These are phyloP conservation scores for Ensete glaucum DNA, from an alignment of 176 grass and related monocot species.

Conservation along the genomic window DNA sequence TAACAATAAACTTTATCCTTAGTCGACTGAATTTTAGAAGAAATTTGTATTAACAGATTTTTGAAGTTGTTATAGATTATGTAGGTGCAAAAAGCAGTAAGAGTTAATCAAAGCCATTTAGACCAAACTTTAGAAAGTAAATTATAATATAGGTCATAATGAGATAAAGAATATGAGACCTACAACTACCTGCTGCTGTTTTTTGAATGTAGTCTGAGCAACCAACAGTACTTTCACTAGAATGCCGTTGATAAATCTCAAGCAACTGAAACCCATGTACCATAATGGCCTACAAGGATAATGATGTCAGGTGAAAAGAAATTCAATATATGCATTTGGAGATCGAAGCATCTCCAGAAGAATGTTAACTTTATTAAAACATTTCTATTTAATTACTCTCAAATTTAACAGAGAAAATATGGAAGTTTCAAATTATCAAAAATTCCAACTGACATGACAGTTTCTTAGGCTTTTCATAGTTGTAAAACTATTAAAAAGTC, in stretches of 20 bases:
- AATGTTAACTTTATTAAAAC: not conserved
- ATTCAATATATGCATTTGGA: constrained; percentile 16
- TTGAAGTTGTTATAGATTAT: no score
- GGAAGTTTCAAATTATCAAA: not conserved
- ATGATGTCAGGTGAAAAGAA: constrained; percentile 28
- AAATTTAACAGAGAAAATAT: not conserved
- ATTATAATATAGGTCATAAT: not conserved
- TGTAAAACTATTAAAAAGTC: constrained; percentile 9
- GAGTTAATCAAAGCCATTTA: not conserved
- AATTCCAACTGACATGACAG: not conserved
- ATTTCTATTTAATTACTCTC: not conserved
- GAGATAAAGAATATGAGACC: not conserved
- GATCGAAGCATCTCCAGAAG: constrained; percentile 4
- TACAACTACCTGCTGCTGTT: constrained; percentile 64
- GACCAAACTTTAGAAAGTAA: not conserved
- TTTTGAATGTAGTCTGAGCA: constrained; percentile 71
- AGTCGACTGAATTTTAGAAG: no score
- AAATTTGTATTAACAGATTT: no score
- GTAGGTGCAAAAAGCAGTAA: not conserved
- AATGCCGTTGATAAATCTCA: constrained; percentile 77
- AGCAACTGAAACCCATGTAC: constrained; percentile 97
- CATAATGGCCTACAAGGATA: constrained; percentile 71
- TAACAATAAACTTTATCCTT: no score
- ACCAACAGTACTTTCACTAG: constrained; percentile 49
- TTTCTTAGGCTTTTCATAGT: not conserved